Evolutionary conservation across 768 basidiomycete genomes (phyloP).

Genomic region (Mrakia gelida): DNA sequence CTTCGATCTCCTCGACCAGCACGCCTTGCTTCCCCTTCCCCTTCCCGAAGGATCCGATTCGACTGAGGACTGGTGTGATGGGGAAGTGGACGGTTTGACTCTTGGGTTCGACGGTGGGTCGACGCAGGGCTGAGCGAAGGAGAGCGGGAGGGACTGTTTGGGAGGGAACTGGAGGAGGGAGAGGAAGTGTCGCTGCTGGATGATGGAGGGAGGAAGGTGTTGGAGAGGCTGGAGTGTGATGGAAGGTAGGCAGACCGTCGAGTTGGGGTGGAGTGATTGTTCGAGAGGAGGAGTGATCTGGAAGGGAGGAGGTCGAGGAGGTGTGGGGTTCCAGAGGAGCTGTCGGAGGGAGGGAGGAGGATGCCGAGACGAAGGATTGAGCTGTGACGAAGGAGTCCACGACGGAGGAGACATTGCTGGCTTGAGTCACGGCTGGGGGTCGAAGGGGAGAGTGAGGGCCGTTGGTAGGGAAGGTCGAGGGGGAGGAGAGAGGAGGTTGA

Average conservation of each 20-base stretch:
- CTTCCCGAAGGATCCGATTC: background rate
- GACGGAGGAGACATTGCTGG: background rate
- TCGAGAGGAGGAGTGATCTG: background rate
- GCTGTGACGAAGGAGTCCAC: conserved; percentile 16
- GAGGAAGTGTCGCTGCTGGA: background rate
- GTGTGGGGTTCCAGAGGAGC: background rate
- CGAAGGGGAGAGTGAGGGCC: background rate
- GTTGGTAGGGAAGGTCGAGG: background rate
- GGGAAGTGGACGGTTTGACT: conserved; percentile 21
- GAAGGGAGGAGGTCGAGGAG: background rate
- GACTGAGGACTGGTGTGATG: background rate
- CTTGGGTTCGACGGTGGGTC: background rate
- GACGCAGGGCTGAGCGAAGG: conserved; percentile 11
- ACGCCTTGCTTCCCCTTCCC: conserved; percentile 8
- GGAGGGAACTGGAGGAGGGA: background rate
- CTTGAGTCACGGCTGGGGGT: background rate
- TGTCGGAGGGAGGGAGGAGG: background rate
- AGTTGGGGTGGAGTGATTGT: conserved; percentile 2
- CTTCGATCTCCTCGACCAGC: conserved; percentile 5
- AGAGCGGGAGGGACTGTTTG: background rate
- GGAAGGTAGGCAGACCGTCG: background rate
- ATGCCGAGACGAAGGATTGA: background rate
- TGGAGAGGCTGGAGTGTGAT: conserved; percentile 21
- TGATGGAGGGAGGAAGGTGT: background rate
- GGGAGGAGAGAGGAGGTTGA: background rate